Evolutionary conservation across 768 basidiomycete species (phyloP).

Genomic region (Amanita subjunquillea): DNA sequence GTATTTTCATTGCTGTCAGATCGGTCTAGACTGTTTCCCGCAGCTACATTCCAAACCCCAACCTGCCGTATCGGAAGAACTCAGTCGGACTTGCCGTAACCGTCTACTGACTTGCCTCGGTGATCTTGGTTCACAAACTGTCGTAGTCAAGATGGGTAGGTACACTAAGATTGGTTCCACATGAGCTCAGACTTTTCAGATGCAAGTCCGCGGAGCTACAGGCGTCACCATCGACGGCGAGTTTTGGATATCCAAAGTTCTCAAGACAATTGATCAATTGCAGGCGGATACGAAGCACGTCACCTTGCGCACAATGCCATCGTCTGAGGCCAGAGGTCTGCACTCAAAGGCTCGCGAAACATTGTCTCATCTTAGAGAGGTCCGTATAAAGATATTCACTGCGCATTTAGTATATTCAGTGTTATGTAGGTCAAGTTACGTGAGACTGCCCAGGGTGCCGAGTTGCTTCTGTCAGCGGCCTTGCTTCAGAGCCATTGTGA

Average conservation of each 20-base stretch:
- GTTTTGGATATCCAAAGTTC: slow-evolving; percentile 67
- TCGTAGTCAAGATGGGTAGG: slow-evolving; percentile 42
- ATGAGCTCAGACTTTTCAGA: slow-evolving; percentile 14
- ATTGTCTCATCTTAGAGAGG: slow-evolving; percentile 33
- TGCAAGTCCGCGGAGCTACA: slow-evolving; percentile 36
- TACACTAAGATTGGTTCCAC: neutral
- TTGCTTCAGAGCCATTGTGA: slow-evolving; percentile 62
- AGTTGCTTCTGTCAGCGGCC: slow-evolving; percentile 61
- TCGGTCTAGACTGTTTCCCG: slow-evolving; percentile 2
- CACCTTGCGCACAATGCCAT: neutral
- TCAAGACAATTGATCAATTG: slow-evolving; percentile 43
- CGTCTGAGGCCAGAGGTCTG: slow-evolving; percentile 14
- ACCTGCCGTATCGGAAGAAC: slow-evolving; percentile 63
- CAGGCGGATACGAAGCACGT: slow-evolving; percentile 67
- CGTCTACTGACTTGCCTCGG: slow-evolving; percentile 67
- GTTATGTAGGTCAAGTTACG: neutral
- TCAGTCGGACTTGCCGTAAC: slow-evolving; percentile 55
- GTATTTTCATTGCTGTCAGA: slow-evolving; percentile 15
- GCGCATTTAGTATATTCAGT: neutral
- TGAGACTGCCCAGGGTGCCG: slow-evolving; percentile 57
- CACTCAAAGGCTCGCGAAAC: slow-evolving; percentile 34
- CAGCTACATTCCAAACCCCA: slow-evolving; percentile 55
- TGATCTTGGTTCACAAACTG: slow-evolving; percentile 54
- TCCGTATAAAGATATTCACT: neutral
- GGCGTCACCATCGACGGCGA: slow-evolving; percentile 63